Evolutionary conservation across 805 yeast genomes (phyloP), one percentile per base, ranked within the genome.

Genomic region (Starmera quercuum): DNA sequence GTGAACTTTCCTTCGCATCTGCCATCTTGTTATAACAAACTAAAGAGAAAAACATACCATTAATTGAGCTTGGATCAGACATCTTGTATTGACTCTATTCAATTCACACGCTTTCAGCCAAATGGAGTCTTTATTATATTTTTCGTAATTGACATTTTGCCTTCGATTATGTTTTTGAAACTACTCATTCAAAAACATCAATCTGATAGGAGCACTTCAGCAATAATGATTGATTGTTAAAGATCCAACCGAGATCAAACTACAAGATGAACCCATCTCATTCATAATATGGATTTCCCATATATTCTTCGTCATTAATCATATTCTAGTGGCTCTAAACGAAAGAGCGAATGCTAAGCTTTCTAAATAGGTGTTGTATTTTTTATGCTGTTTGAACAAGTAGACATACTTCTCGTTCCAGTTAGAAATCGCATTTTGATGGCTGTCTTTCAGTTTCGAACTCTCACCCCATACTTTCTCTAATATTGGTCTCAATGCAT

Each of bases 1-100:
- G 14, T 12, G 16, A 11, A 23, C 9, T 29, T 12, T 20, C n/a
- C 18, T 15, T 12, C 15, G 12, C n/a, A 20, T 13, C 25, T 9
- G 22, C 31, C 30, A 32, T 9, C 10, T 14, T 28, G 8, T 17
- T 16, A 7, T 15, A 14, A 8, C 8, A 21, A 24, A 24, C 6
- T 24, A 24, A 12, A 24, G 11, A n/a, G 8, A 24, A 7, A 3
- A 9, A 63, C 75, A 40, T 63, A 68, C 78, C 86, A 55, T 81
- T 81, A 46, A 80, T 70, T 29, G 86, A 76, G 57, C 84, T 77
- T 53, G 87, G 87, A 61, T 81, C 87, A 29, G 85, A 78, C 86
- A 79, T 77, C 16, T 22, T 37, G 7, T 18, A 9, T 16, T 20
- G 16, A 12, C 14, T 26, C 25, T 24, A 10, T 14, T 17, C 12